Percentiles rank a stretch among this genome's conserved stretches.
Conservation (phyloP, 2,329 filamentous ascomycete species). For the Stagonosporopsis vannaccii region DNA sequence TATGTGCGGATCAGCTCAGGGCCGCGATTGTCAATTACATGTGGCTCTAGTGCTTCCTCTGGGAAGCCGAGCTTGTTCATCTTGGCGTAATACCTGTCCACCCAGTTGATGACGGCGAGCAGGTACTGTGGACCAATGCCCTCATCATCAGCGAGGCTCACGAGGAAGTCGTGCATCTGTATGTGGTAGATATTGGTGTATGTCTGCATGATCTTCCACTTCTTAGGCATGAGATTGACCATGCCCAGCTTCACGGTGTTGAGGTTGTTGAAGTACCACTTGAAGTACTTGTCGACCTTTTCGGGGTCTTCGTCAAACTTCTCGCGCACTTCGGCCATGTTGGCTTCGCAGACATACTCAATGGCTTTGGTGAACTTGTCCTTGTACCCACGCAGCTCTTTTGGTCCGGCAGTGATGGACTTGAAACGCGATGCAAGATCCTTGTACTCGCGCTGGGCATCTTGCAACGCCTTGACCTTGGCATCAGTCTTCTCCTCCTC, state of each 20-base stretch:
- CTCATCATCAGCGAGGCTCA: conserved; percentile 82
- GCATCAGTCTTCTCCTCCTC: conserved; percentile 97
- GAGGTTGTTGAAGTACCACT: conserved; percentile 98
- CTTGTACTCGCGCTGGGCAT: conserved; percentile 93
- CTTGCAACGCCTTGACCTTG: conserved; percentile 87
- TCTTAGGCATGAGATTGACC: conserved; percentile 88
- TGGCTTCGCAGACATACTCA: conserved; percentile 72
- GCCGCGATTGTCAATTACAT: conserved; percentile 90
- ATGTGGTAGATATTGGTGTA: conserved; percentile 91
- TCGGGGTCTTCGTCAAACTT: conserved; percentile 84
- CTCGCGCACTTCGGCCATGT: conserved; percentile 75
- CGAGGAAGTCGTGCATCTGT: conserved; percentile 93
- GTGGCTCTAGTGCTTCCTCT: conserved; percentile 78
- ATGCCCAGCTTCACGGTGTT: conserved; percentile 95
- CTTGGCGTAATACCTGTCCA: conserved; percentile 93
- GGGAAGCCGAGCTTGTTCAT: conserved; percentile 88
- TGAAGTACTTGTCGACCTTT: conserved; percentile 83
- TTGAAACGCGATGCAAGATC: conserved; percentile 94
- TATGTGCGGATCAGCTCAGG: conserved; percentile 92
- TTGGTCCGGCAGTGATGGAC: conserved; percentile 91
- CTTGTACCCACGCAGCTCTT: conserved; percentile 93
- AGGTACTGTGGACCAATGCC: conserved; percentile 86
- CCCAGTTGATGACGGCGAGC: conserved; percentile 92
- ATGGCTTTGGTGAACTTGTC: conserved; percentile 90
- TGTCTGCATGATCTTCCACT: conserved; percentile 93